Percentiles rank a stretch among this genome's conserved stretches.
These are phyloP conservation scores for Citeromyces nyonsensis DNA, from an alignment of 805 yeast genomes.

Conservation along the genomic window DNA sequence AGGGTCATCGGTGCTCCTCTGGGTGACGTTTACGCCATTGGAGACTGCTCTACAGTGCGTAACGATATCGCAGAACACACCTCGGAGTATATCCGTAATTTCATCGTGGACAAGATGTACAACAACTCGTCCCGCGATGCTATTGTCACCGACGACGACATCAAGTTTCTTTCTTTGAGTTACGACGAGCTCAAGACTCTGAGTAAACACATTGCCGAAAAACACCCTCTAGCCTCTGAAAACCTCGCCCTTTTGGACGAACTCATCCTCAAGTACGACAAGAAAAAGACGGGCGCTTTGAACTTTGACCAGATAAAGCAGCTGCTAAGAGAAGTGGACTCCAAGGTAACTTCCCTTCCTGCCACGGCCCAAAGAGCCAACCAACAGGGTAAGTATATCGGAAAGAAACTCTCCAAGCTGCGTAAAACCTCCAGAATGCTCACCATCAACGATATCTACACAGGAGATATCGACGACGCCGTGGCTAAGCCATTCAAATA, in stretches of 20 bases:
- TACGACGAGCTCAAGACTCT: conserved; percentile 31
- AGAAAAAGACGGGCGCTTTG: conserved; percentile 28
- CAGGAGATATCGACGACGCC: conserved; percentile 40
- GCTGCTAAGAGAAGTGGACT: conserved; percentile 37
- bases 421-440: conserved; percentile 28
- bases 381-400: conserved; percentile 57
- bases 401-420: conserved; percentile 38
- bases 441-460: conserved; percentile 25
- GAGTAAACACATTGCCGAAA: conserved; percentile 27
- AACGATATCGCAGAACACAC: conserved; percentile 43
- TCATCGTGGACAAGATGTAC: conserved; percentile 24
- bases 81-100: conserved; percentile 29
- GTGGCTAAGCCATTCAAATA: conserved; percentile 43
- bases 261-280: conserved; percentile 36
- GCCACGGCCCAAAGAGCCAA: conserved; percentile 65
- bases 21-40: conserved; percentile 59
- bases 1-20: conserved; percentile 54
- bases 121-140: conserved; percentile 13
- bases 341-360: conserved; percentile 51
- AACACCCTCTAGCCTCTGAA: conserved; percentile 44
- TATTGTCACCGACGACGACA: conserved; percentile 32
- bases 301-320: conserved; percentile 33
- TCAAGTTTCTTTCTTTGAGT: conserved; percentile 28
- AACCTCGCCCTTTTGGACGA: conserved; percentile 34
- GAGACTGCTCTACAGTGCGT: conserved; percentile 57